These are phyloP conservation scores for Zychaea mexicana DNA, from an alignment of 371 early-diverging fungal genomes.

Conservation along the genomic window DNA sequence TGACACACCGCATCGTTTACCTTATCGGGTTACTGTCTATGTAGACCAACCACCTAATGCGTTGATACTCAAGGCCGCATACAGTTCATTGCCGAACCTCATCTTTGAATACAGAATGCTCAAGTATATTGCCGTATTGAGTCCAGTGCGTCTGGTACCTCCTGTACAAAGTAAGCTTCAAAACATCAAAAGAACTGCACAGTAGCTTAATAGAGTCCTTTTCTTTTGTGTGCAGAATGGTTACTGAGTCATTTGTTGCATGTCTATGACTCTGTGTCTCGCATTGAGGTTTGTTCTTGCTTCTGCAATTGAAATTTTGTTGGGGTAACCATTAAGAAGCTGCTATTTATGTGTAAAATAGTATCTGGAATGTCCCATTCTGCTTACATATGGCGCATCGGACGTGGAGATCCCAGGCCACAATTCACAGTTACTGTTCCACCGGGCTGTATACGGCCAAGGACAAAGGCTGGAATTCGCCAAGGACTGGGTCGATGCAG, in stretches of 20 bases:
- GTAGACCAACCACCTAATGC: slow-evolving; percentile 35
- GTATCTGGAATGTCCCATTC: slow-evolving; percentile 38
- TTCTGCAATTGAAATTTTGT: neutral
- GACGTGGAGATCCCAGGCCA: slow-evolving; percentile 45
- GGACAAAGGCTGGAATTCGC: slow-evolving; percentile 7
- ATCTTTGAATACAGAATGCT: slow-evolving; percentile 45
- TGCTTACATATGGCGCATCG: slow-evolving; percentile 34
- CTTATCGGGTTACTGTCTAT: neutral
- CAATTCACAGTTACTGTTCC: slow-evolving; percentile 41
- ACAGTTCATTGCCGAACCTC: slow-evolving; percentile 40
- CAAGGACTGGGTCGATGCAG: slow-evolving; percentile 18
- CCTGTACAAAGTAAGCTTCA: slow-evolving; percentile 32
- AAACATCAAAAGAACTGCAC: no score
- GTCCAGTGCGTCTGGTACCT: slow-evolving; percentile 33
- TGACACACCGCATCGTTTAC: neutral
- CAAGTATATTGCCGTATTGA: slow-evolving; percentile 33
- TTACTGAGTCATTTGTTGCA: slow-evolving; percentile 31
- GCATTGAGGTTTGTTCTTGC: slow-evolving; percentile 30
- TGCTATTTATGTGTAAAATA: slow-evolving; percentile 11
- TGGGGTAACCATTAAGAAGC: no score
- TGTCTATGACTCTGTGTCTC: slow-evolving; percentile 43
- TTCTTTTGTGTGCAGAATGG: slow-evolving; percentile 24
- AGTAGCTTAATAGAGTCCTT: neutral
- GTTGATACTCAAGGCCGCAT: slow-evolving; percentile 47
- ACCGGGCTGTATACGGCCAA: slow-evolving; percentile 28